Evolutionary conservation across 345 rosid species (phyloP), one percentile per base, ranked within the genome.

Genomic region (Angophora floribunda): DNA sequence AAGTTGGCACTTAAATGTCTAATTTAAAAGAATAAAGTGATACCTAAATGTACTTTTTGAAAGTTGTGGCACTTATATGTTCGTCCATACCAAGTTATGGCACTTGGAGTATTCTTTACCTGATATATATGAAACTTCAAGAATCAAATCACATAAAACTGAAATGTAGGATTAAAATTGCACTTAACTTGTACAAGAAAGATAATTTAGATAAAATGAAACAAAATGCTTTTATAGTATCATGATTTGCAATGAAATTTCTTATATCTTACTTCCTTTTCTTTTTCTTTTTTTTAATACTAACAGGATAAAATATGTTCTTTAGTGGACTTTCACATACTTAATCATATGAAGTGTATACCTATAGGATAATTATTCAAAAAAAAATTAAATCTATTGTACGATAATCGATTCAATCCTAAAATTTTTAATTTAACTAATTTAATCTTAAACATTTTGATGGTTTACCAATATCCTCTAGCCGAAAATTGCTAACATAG

Each of bases 401-500:
- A 63, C 3, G 0, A 9, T n/a, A 63, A 63, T n/a, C 75, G n/a
- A 63, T 14, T 63, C 2, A n/a, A 14, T 63, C 15, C 36, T n/a
- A 63, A 8, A 63, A 15, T 63, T 63, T 63, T 9, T 63, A 28
- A 8, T 63, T 13, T n/a, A 5, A 9, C 1, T 17, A 63, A n/a
- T 63, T 63, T n/a, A n/a, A 1, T 63, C 2, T 2, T 63, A 63
- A 63, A n/a, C 32, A 5, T 63, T n/a, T n/a, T 63, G 32, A 61
- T 0, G 0, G 26, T 61, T 61, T 61, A 26, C 15, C 67, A 61
- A 26, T 61, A 26, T 0, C 28, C 16, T 61, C 26, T 61, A 26
- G 12, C 2, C 1, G 28, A 0, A 63, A 63, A 63, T n/a, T 13
- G 6, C 5, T n/a, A 0, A 63, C 4, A 1, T 13, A 0, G 9